Evolutionary conservation across 176 grass and related monocot genomes (phyloP).

Genomic region (Hsuehochloa calcarea): DNA sequence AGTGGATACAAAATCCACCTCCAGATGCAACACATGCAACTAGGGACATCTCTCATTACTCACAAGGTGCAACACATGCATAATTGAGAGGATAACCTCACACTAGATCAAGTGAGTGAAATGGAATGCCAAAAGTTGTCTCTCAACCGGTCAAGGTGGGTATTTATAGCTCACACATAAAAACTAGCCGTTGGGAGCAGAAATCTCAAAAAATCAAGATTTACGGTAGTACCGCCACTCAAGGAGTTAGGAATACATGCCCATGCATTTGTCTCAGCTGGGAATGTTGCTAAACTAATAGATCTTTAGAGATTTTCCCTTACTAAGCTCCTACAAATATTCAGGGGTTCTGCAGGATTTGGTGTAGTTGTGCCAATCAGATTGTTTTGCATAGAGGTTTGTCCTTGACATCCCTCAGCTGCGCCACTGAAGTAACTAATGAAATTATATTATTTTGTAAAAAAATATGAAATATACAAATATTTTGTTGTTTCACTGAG

Average conservation of each 20-base stretch:
- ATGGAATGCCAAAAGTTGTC: too few species aligned
- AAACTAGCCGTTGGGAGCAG: too few species aligned
- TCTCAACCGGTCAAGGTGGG: too few species aligned
- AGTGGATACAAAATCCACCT: too few species aligned
- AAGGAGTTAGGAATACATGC: conserved; percentile 80
- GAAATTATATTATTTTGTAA: not conserved
- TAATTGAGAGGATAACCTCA: too few species aligned
- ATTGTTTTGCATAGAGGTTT: conserved; percentile 83
- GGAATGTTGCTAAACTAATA: conserved; percentile 63
- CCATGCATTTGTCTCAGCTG: conserved; percentile 73
- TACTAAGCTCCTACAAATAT: conserved; percentile 49
- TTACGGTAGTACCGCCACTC: too few species aligned
- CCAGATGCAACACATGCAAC: too few species aligned
- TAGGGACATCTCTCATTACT: too few species aligned
- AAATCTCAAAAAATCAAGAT: too few species aligned
- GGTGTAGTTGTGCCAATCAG: conserved; percentile 69
- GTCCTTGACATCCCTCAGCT: conserved; percentile 1
- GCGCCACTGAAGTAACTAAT: not conserved
- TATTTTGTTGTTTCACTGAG: not conserved
- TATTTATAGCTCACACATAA: too few species aligned
- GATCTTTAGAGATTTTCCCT: conserved; percentile 53
- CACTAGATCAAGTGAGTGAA: too few species aligned
- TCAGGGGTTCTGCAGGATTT: conserved; percentile 84
- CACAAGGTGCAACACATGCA: too few species aligned
- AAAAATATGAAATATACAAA: not conserved